Base-by-base conservation (phyloP, 305 asterid species). In the Fraxinus platypoda region DNA sequence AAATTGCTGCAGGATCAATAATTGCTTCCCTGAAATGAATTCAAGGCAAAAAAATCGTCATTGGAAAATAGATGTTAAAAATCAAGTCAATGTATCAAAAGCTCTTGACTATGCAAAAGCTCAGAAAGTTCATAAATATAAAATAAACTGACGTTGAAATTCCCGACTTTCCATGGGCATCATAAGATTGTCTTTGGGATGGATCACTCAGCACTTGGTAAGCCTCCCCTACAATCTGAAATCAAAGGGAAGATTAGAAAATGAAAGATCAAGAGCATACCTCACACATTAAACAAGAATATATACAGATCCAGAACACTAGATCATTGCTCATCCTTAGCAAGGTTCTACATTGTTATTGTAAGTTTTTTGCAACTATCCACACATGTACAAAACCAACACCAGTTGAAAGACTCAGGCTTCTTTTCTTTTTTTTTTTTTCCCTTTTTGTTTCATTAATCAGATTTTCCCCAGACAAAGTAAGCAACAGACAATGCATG, bases 161-260 rank as follows among this genome's bases (percentile, higher is more conserved):
- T 90, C 97, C 99, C 66, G 99, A 89, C 88, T 94, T 95, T 74
- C 99, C 99, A 87, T 88, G 83, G 82, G 87, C 94, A 90, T 95
- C 99, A 84, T 95, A 94, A 77, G 97, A 92, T 84, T 92, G 95
- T 81, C 98, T 91, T 86, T 94, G 99, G 59, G 92, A 66, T 62
- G 99, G 94, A 88, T 95, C 97, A 81, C 99, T 91, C 84, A 95
- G 86, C 83, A 95, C 99, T 88, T 95, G 99, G 90, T 95, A 95
- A 81, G 99, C 99, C 92, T 95, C 99, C 30, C 99, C 99, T 88
- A 95, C 84, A 85, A 94, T 94, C 99, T 95, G 91, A 83, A 80
- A 78, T 77, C 76, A 68, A 87, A 78, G 80, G 35, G 80, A 80
- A 74, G 31, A 64, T 52, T 75, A 33, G 73, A 78, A 84, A 83